Conservation (phyloP, 768 basidiomycete genomes). For the Calocybe cyanea region DNA sequence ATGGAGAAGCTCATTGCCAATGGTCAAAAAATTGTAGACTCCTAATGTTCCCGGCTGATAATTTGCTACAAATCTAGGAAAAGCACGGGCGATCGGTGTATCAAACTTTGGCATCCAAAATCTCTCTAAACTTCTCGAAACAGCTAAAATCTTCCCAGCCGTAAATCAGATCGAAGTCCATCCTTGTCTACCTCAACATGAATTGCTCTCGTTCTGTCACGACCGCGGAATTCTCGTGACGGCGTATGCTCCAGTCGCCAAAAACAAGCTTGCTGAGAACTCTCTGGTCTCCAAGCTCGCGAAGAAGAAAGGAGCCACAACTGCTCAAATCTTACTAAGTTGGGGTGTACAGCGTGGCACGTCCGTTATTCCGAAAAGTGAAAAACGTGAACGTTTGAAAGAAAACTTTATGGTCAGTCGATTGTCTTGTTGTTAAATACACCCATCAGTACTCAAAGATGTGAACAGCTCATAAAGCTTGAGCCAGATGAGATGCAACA, state of each 20-base stretch:
- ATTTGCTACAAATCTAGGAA: slow-evolving; percentile 19
- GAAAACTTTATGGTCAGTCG: slow-evolving; percentile 37
- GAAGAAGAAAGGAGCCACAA: slow-evolving; percentile 13
- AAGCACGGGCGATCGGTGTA: slow-evolving; percentile 40
- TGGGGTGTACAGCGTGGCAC: slow-evolving; percentile 56
- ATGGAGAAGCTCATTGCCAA: slow-evolving; percentile 36
- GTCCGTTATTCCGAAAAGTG: slow-evolving; percentile 52
- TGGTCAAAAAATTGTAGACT: slow-evolving; percentile 20
- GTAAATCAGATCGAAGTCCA: slow-evolving; percentile 42
- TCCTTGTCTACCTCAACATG: slow-evolving; percentile 41
- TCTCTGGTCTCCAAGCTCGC: slow-evolving; percentile 13
- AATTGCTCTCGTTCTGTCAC: slow-evolving; percentile 38
- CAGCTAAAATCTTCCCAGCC: slow-evolving; percentile 32
- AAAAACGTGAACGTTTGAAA: slow-evolving; percentile 34
- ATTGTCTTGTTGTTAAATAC: slow-evolving; percentile 6
- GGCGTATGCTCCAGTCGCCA: slow-evolving; percentile 46
- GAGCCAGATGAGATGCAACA: slow-evolving; percentile 31
- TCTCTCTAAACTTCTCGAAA: slow-evolving; percentile 30
- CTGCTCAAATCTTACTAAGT: slow-evolving; percentile 49
- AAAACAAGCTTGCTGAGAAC: slow-evolving; percentile 18
- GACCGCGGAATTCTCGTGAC: slow-evolving; percentile 38
- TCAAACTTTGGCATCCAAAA: slow-evolving; percentile 47
- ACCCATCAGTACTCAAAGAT: no score
- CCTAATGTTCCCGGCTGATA: neutral
- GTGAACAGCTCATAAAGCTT: slow-evolving; percentile 27